Evolutionary conservation across 257 asterid genomes (phyloP), one percentile per base, ranked within the genome.

Genomic region (Schizonepeta tenuifolia): DNA sequence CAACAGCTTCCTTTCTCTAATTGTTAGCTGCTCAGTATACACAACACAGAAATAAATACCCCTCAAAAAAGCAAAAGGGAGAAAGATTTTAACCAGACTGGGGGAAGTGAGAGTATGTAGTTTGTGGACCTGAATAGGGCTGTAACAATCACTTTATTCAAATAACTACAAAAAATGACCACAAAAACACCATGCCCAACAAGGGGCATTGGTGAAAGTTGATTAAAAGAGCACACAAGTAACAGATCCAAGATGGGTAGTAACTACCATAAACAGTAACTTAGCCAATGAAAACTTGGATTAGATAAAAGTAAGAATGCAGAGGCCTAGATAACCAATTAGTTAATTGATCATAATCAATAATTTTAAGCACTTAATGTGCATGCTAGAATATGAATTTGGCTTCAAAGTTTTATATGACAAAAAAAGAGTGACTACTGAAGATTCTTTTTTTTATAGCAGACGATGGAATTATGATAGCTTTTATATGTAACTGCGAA

Each of bases 51-150:
- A 49, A 5, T 47, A 47, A 15, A 69, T 1, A 5, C 21, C 40
- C 57, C 53, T 26, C 67, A 71, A 18, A 13, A 59, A 46, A 8
- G 20, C 26, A 46, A 47, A 9, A 59, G 35, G 31, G 26, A 46
- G 36, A 18, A 9, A 21, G 46, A 70, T 6, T 49, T 40, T 26
- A 14, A 57, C 47, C 9, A 43, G 47, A 38, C 18, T 43, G 21
- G 41, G 22, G 65, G 35, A 61, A 53, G 41, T 22, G 51, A 18
- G 26, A 31, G 5, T 47, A 31, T 2, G 56, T 15, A 67, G 59
- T 49, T 31, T 47, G 31, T 66, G 59, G 31, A 9, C 31, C 57
- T 66, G 60, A 66, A 47, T 24, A 70, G 57, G 67, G 46, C 35
- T 40, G 44, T 40, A 41, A 5, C 57, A 70, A 55, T 22, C 53